phyloP scores from a whole-genome alignment of 2,329 filamentous ascomycete genomes.

The Pseudogymnoascus sp. region DNA sequence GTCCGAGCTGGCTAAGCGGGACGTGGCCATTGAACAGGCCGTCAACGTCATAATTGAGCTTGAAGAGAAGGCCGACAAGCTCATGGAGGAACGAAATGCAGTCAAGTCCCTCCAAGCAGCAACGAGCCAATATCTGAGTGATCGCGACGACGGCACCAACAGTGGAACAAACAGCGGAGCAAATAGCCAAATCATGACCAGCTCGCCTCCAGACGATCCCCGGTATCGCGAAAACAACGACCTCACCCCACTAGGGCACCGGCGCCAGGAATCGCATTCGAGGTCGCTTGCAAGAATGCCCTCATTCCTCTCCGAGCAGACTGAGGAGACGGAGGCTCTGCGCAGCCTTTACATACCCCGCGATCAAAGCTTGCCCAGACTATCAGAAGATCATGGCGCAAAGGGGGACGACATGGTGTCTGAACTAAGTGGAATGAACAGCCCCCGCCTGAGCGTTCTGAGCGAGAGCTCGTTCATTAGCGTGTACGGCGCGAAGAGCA shows the following conservation, averaged over 20 bases:
- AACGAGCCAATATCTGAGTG: conserved; percentile 17
- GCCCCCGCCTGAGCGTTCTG: conserved; percentile 53
- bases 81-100: conserved; percentile 45
- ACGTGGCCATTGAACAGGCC: conserved; percentile 63
- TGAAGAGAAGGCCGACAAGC: conserved; percentile 49
- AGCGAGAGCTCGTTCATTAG: conserved; percentile 61
- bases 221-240: neutral
- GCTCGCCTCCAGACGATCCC: conserved; percentile 19
- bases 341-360: conserved; percentile 44
- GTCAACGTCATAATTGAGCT: conserved; percentile 59
- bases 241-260: neutral
- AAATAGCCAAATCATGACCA: conserved; percentile 15
- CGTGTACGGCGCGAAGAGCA: conserved; percentile 46
- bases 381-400: conserved; percentile 31
- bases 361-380: conserved; percentile 41
- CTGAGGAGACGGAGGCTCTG: conserved; percentile 51
- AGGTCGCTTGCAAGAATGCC: conserved; percentile 48
- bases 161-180: conserved; percentile 2
- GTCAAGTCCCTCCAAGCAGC: conserved; percentile 40
- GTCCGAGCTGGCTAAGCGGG: conserved; percentile 55
- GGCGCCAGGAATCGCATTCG: conserved; percentile 23
- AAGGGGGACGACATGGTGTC: conserved; percentile 25
- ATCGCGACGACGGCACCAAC: conserved; percentile 20
- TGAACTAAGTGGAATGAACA: conserved; percentile 34
- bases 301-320: conserved; percentile 54